Evolutionary conservation across 768 basidiomycete genomes (phyloP).

Genomic region (Trametes cinnabarina): DNA sequence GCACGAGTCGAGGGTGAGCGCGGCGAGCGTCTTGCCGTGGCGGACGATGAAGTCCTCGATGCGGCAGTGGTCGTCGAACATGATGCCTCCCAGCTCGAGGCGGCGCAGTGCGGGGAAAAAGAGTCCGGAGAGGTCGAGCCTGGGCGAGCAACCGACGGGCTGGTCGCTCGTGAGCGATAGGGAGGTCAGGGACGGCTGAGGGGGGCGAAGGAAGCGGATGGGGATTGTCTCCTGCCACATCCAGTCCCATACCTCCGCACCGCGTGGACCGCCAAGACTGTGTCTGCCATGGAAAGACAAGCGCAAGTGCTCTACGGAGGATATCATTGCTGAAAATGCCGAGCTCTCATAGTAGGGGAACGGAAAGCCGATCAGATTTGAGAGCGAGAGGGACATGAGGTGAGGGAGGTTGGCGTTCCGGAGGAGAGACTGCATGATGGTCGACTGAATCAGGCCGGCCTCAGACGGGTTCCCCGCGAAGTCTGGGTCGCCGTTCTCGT

Average conservation of each 20-base stretch:
- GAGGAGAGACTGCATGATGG: conserved; percentile 8
- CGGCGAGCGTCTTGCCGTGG: conserved; percentile 11
- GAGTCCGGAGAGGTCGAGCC: conserved; percentile 19
- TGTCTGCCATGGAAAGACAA: conserved; percentile 7
- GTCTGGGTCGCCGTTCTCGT: conserved; percentile 4
- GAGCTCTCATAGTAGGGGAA: conserved; percentile 5
- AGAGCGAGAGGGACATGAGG: conserved; percentile 10
- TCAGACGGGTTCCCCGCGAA: neutral
- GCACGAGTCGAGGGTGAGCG: conserved; percentile 21
- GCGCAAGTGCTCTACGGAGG: conserved; percentile 1
- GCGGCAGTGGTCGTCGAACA: conserved; percentile 7
- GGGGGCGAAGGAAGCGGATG: conserved; percentile 14
- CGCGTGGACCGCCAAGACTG: conserved; percentile 6
- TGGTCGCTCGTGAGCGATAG: conserved; percentile 22
- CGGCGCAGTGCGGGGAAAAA: conserved; percentile 17
- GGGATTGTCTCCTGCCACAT: conserved; percentile 21
- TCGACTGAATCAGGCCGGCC: conserved; percentile 8
- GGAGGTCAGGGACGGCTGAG: conserved; percentile 15
- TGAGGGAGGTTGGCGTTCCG: neutral
- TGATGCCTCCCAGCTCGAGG: conserved; percentile 16
- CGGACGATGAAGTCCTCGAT: conserved; percentile 20
- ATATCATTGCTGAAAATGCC: conserved; percentile 4
- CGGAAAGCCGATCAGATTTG: conserved; percentile 18
- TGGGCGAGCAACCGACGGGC: conserved; percentile 16
- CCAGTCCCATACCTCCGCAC: conserved; percentile 13